Conservation (phyloP, 2,329 filamentous ascomycete species). For the Lomentospora prolificans region DNA sequence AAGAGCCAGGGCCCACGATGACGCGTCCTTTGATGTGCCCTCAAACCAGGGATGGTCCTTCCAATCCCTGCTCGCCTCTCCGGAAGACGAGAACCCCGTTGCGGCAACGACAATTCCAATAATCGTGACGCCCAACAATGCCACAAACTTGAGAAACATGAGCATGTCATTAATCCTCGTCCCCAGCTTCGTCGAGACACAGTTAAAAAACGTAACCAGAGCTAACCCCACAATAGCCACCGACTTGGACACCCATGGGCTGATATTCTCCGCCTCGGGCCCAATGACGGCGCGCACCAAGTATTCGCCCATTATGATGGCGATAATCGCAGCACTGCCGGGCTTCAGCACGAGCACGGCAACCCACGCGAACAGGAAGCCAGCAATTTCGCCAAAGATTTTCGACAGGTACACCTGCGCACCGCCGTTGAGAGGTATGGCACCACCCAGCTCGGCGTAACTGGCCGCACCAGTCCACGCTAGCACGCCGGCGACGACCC, state of each 20-base stretch:
- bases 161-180: conserved; percentile 83
- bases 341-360: conserved; percentile 91
- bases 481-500: conserved; percentile 80
- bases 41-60: conserved; percentile 83
- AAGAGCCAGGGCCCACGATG: conserved; percentile 83
- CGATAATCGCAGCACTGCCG: conserved; percentile 84
- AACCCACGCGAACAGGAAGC: conserved; percentile 95
- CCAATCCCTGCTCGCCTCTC: conserved; percentile 73
- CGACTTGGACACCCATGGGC: conserved; percentile 80
- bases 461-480: conserved; percentile 95
- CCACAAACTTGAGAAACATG: conserved; percentile 95
- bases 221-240: conserved; percentile 71
- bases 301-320: conserved; percentile 98
- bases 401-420: conserved; percentile 90
- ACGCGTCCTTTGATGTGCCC: conserved; percentile 68
- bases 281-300: conserved; percentile 80
- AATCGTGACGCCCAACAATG: conserved; percentile 75
- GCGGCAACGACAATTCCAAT: conserved; percentile 81
- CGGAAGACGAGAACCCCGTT: conserved; percentile 72
- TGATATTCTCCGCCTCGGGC: conserved; percentile 72
- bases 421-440: conserved; percentile 91
- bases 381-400: conserved; percentile 87
- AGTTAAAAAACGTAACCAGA: conserved; percentile 76
- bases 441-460: conserved; percentile 90
- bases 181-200: conserved; percentile 78